A percentile compares a stretch with the other conserved stretches of the same genome.
Conservation (phyloP, 2,329 filamentous ascomycete species). For the Nannizzia gypsea region DNA sequence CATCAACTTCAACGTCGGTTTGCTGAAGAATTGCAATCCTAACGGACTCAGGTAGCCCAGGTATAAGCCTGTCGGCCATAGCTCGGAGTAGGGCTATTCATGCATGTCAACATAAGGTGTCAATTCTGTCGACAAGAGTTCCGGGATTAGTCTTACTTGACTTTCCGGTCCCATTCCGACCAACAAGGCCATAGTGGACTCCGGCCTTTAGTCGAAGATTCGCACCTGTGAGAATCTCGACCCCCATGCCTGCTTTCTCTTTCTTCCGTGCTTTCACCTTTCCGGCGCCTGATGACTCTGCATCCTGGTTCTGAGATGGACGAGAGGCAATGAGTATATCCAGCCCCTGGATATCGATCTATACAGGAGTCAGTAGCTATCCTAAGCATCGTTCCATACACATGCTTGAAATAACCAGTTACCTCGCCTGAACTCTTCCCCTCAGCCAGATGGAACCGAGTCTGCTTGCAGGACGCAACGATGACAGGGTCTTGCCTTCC, state of each 20-base stretch:
- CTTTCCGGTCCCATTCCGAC: conserved; percentile 72
- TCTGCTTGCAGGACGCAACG: conserved; percentile 55
- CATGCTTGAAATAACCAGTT: conserved; percentile 8
- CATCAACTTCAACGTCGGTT: conserved; percentile 38
- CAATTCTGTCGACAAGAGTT: neutral
- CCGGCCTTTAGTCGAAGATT: conserved; percentile 61
- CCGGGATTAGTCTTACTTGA: conserved; percentile 45
- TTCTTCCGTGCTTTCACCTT: conserved; percentile 29
- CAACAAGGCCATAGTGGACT: conserved; percentile 64
- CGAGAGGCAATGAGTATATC: conserved; percentile 49
- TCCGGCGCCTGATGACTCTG: conserved; percentile 10
- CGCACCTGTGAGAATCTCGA: conserved; percentile 58
- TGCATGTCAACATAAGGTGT: conserved; percentile 5
- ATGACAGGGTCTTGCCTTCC: conserved; percentile 25
- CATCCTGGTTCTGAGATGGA: neutral
- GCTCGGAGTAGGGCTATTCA: conserved; percentile 56
- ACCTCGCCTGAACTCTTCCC: conserved; percentile 46
- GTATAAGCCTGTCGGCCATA: conserved; percentile 65
- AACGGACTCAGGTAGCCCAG: conserved; percentile 57
- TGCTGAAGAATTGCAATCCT: conserved; percentile 60
- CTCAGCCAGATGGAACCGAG: conserved; percentile 50
- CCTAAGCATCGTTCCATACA: neutral
- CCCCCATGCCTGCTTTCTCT: conserved; percentile 37
- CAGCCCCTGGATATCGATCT: conserved; percentile 64
- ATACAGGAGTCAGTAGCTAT: neutral